Evolutionary conservation across 257 asterid genomes (phyloP).

Genomic region (Penstemon eatonii): DNA sequence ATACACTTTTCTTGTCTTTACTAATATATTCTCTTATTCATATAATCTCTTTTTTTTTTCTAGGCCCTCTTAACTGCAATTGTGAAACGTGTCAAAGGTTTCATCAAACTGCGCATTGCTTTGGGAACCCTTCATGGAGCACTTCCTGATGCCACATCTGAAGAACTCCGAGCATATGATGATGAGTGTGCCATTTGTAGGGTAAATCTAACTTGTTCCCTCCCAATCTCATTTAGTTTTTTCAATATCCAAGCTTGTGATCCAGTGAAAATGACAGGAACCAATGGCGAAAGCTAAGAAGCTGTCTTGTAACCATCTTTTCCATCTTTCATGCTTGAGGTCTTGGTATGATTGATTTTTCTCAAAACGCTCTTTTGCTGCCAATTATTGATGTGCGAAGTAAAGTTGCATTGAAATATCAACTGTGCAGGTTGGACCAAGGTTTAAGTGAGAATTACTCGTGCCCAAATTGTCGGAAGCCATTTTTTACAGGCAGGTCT

Average conservation of each 20-base stretch:
- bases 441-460: slow-evolving; percentile 82
- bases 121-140: slow-evolving; percentile 91
- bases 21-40: slow-evolving; percentile 27
- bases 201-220: slow-evolving; percentile 44
- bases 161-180: slow-evolving; percentile 78
- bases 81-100: slow-evolving; percentile 73
- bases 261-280: slow-evolving; percentile 52
- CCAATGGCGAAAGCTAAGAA: slow-evolving; percentile 98
- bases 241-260: slow-evolving; percentile 33
- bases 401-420: slow-evolving; percentile 18
- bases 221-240: slow-evolving; percentile 20
- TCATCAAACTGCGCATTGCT: slow-evolving; percentile 73
- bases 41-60: background rate
- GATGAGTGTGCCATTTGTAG: slow-evolving; percentile 97
- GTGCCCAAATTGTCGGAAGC: slow-evolving; percentile 97
- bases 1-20: background rate
- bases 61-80: slow-evolving; percentile 89
- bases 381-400: slow-evolving; percentile 10
- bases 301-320: slow-evolving; percentile 86
- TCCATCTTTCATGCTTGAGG: slow-evolving; percentile 92
- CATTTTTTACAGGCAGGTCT: slow-evolving; percentile 62
- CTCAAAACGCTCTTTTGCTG: slow-evolving; percentile 7
- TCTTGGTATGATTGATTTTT: slow-evolving; percentile 62
- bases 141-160: slow-evolving; percentile 86
- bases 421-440: slow-evolving; percentile 80